Conservation (phyloP, 805 yeast genomes). For the Candida qinlingensis region DNA sequence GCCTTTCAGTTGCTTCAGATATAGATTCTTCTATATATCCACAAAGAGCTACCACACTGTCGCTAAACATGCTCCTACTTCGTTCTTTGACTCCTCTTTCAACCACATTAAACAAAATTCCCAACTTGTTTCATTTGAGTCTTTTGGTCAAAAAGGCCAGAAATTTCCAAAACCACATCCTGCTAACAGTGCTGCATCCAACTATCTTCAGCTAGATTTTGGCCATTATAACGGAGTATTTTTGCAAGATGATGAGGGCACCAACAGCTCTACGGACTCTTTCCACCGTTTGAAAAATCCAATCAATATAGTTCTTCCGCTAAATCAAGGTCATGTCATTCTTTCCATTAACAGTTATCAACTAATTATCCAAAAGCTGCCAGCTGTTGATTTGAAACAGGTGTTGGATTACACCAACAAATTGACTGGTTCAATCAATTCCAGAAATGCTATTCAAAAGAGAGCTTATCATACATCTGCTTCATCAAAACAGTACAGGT, state of each 20-base stretch:
- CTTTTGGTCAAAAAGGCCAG: constrained; percentile 17
- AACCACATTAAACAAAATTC: constrained; percentile 33
- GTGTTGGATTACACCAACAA: constrained; percentile 2
- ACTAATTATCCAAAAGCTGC: constrained; percentile 12
- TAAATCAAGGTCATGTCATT: constrained; percentile 15
- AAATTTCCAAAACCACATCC: constrained; percentile 30
- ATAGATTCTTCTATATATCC: constrained; percentile 29
- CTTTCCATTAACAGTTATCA: constrained; percentile 15
- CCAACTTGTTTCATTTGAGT: constrained; percentile 24
- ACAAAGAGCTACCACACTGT: constrained; percentile 33
- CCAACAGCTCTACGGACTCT: background rate
- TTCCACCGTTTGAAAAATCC: constrained; percentile 13
- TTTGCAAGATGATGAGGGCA: constrained; percentile 18
- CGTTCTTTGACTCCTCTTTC: constrained; percentile 37
- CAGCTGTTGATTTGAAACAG: constrained; percentile 8
- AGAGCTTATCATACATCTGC: constrained; percentile 6
- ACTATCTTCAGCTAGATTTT: constrained; percentile 26
- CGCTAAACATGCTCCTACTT: constrained; percentile 27
- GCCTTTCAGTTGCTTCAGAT: constrained; percentile 38
- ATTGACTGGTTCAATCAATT: background rate
- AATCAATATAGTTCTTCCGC: constrained; percentile 16
- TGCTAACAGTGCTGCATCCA: constrained; percentile 30
- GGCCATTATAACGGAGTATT: constrained; percentile 7
- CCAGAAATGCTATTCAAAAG: constrained; percentile 1
- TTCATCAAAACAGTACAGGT: background rate